A percentile compares a stretch with the other conserved stretches of the same genome.
These are phyloP conservation scores for Pseudocercospora musae DNA, from an alignment of 2,329 filamentous ascomycete genomes.

Conservation along the genomic window DNA sequence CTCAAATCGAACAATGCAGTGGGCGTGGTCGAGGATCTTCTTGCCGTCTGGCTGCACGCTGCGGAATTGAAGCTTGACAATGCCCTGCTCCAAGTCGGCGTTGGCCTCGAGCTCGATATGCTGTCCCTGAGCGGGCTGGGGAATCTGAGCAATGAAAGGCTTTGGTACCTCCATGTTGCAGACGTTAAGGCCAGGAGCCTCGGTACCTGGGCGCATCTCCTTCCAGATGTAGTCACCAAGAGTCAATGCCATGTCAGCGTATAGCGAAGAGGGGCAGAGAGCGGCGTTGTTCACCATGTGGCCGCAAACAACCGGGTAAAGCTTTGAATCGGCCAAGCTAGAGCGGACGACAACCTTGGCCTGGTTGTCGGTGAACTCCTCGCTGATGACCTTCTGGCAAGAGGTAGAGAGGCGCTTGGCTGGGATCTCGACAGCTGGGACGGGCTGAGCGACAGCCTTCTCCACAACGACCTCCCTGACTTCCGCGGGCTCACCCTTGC, in stretches of 20 bases:
- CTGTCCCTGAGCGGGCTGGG: constrained; percentile 51
- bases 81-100: constrained; percentile 55
- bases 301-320: constrained; percentile 60
- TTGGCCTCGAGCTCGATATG: constrained; percentile 60
- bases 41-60: constrained; percentile 61
- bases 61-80: constrained; percentile 53
- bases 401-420: constrained; percentile 59
- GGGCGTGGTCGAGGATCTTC: constrained; percentile 59
- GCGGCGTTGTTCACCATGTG: constrained; percentile 66
- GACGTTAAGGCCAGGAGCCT: constrained; percentile 61
- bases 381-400: constrained; percentile 61
- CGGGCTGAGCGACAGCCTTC: constrained; percentile 32
- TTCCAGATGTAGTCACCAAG: constrained; percentile 66
- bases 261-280: constrained; percentile 62
- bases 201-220: constrained; percentile 55
- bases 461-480: constrained; percentile 40
- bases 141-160: constrained; percentile 60
- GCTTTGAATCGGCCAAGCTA: constrained; percentile 61
- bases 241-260: constrained; percentile 64
- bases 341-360: constrained; percentile 63
- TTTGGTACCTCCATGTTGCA: constrained; percentile 66
- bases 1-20: constrained; percentile 60
- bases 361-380: constrained; percentile 60
- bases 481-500: constrained; percentile 59
- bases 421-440: constrained; percentile 43